These are phyloP conservation scores for Paramecium sexaurelia DNA, from an alignment of 73 alveolate genomes.

Conservation along the genomic window DNA sequence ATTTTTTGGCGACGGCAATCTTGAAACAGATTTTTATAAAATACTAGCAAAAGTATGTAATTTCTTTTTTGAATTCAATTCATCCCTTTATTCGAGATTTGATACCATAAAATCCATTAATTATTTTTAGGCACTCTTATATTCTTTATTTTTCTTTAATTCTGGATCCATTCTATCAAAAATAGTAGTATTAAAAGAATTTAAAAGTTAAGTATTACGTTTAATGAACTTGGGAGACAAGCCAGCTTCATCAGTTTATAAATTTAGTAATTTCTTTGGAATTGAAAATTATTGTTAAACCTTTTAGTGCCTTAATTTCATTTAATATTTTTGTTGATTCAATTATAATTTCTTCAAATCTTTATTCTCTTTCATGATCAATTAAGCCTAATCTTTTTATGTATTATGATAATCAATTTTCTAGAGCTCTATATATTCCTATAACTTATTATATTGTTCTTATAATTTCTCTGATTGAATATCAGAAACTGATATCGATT, in stretches of 20 bases:
- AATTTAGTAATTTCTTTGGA: background rate
- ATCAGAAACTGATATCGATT: background rate
- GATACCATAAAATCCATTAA: slow-evolving; percentile 31
- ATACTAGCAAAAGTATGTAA: background rate
- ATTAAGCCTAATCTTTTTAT: slow-evolving; percentile 4
- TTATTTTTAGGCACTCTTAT: background rate
- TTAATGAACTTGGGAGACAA: slow-evolving; percentile 2
- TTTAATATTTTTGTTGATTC: background rate
- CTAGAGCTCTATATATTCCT: background rate
- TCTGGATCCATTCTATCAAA: background rate
- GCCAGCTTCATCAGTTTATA: slow-evolving; percentile 33
- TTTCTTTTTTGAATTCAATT: background rate
- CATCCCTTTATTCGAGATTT: slow-evolving; percentile 42
- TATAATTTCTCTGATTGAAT: background rate
- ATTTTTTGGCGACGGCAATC: background rate
- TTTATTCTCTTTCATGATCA: background rate
- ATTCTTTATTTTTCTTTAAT: background rate
- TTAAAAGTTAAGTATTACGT: background rate
- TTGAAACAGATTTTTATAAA: background rate
- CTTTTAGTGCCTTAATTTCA: background rate
- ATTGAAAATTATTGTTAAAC: background rate
- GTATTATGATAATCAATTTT: slow-evolving; percentile 5
- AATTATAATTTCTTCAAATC: slow-evolving; percentile 7
- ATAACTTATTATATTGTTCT: background rate
- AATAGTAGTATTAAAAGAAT: background rate